Evolutionary conservation across 306 rosid genomes (phyloP).

Genomic region (Pterocarpus macrocarpus): DNA sequence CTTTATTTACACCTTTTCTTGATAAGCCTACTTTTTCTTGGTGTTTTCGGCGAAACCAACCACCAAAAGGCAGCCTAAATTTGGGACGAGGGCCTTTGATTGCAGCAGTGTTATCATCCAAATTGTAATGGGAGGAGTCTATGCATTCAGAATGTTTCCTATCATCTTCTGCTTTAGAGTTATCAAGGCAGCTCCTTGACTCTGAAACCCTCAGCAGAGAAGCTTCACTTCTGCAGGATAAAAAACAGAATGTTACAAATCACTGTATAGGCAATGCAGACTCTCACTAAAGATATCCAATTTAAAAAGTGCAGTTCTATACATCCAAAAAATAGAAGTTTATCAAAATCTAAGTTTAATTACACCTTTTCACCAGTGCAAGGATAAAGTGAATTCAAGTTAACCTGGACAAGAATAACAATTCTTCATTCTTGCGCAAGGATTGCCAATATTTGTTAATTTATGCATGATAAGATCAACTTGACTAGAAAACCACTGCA

Average conservation of each 20-base stretch:
- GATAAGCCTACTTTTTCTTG: conserved; percentile 48
- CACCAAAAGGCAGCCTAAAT: conserved; percentile 60
- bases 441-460: conserved; percentile 14
- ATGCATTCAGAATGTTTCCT: conserved; percentile 46
- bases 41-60: conserved; percentile 65
- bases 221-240: conserved; percentile 81
- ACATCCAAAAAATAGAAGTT: conserved; percentile 1
- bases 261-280: neutral
- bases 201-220: conserved; percentile 71
- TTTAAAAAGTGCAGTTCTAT: neutral
- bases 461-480: conserved; percentile 30
- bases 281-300: neutral
- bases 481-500: conserved; percentile 7
- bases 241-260: conserved; percentile 37
- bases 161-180: conserved; percentile 51
- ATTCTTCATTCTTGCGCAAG: neutral
- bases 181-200: conserved; percentile 52
- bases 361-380: neutral
- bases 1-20: conserved; percentile 49
- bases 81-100: conserved; percentile 47
- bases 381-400: neutral
- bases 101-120: conserved; percentile 48
- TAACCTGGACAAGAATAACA: neutral
- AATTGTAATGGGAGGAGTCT: conserved; percentile 50
- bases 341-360: conserved; percentile 12